phyloP scores from a whole-genome alignment of 2,329 filamentous ascomycete genomes.

The Claviceps sp. region DNA sequence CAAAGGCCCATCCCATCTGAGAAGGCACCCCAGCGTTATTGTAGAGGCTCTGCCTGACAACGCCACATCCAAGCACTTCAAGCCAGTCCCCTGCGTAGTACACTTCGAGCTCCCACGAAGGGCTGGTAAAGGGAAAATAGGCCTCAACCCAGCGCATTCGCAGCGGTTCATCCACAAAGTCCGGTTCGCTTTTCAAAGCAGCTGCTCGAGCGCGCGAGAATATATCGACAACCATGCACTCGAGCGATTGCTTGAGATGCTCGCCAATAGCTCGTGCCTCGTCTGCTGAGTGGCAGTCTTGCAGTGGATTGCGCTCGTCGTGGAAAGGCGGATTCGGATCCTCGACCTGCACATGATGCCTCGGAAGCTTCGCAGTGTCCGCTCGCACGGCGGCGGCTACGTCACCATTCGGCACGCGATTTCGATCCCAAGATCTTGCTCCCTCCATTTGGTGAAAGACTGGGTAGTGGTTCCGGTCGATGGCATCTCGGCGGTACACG shows the following conservation, averaged over 20 bases:
- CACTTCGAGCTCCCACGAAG: conserved; percentile 92
- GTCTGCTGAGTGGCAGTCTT: conserved; percentile 51
- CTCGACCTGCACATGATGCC: conserved; percentile 63
- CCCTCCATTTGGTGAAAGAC: conserved; percentile 99
- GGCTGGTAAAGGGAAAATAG: conserved; percentile 94
- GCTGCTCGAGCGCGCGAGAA: conserved; percentile 66
- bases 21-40: conserved; percentile 61
- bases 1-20: conserved; percentile 88
- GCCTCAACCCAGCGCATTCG: conserved; percentile 90
- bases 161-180: conserved; percentile 53
- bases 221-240: conserved; percentile 79
- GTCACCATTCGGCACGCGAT: conserved; percentile 40
- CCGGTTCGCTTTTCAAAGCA: conserved; percentile 36
- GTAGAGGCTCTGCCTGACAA: conserved; percentile 73
- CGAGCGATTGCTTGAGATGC: conserved; percentile 80
- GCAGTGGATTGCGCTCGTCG: conserved; percentile 68
- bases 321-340: conserved; percentile 73
- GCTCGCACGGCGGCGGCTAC: conserved; percentile 52
- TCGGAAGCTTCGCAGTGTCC: conserved; percentile 59
- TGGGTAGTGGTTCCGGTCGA: conserved; percentile 90
- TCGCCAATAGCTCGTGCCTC: conserved; percentile 73
- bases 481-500: conserved; percentile 88
- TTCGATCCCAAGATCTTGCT: conserved; percentile 75
- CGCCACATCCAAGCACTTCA: conserved; percentile 85
- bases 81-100: conserved; percentile 93